A percentile compares a stretch with the other conserved stretches of the same genome.
Conservation (phyloP, 140 eudicot genomes). For the Anethum foeniculum region DNA sequence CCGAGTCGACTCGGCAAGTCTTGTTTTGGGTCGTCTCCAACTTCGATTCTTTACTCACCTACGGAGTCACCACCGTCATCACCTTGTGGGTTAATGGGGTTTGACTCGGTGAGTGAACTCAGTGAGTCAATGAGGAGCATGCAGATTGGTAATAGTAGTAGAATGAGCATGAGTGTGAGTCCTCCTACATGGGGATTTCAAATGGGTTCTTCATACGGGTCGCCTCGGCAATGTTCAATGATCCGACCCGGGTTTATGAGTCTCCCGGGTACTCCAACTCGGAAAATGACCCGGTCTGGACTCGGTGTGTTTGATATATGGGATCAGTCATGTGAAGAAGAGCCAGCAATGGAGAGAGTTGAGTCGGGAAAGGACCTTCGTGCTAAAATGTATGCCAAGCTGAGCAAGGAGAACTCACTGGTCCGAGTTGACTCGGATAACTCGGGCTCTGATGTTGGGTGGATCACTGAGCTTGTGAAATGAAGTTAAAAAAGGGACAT, state of each 20-base stretch:
- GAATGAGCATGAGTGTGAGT: conserved; percentile 36
- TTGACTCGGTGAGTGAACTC: conserved; percentile 38
- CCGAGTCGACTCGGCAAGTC: conserved; percentile 33
- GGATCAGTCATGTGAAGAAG: conserved; percentile 34
- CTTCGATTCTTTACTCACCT: conserved; percentile 31
- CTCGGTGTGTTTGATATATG: conserved; percentile 40
- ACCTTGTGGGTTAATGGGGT: neutral
- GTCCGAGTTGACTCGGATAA: conserved; percentile 29
- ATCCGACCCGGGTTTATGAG: conserved; percentile 44
- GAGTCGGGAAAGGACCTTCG: conserved; percentile 73
- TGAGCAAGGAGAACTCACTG: conserved; percentile 66
- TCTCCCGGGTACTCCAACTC: conserved; percentile 31
- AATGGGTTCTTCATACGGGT: conserved; percentile 31
- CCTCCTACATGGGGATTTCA: conserved; percentile 33
- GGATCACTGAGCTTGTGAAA: conserved; percentile 12
- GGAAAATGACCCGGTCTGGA: conserved; percentile 30
- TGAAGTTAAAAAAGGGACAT: neutral
- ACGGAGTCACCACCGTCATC: conserved; percentile 29
- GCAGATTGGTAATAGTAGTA: conserved; percentile 35
- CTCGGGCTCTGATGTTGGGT: conserved; percentile 9
- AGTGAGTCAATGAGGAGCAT: conserved; percentile 38
- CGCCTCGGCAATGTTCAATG: conserved; percentile 33
- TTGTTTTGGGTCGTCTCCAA: conserved; percentile 29
- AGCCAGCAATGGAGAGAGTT: conserved; percentile 68
- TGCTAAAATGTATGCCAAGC: conserved; percentile 59